Evolutionary conservation across 352 stramenopile genomes (phyloP), one percentile per base, ranked within the genome.

Genomic region (Pythium monospermum): DNA sequence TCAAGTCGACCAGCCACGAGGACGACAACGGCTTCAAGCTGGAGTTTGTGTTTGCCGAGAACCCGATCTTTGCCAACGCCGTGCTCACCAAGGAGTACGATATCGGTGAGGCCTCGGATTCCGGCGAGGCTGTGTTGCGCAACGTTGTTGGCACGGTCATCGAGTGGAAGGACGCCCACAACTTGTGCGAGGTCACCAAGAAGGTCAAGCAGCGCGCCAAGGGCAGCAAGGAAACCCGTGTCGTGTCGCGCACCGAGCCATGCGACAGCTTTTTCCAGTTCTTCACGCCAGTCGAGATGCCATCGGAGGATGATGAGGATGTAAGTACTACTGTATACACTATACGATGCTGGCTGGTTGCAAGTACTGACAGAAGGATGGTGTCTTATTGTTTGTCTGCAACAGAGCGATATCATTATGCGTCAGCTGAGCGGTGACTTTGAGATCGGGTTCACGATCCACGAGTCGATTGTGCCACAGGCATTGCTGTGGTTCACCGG

Each of bases 181-280:
- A 87, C 68, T 62, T 93, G 28, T 90, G 77, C 59, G 78, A 93
- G 61, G 75, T 87, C 22, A 87, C 75, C 35, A 91, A 91, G 66
- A 93, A 93, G 69, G 80, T 93, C 42, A 93, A 91, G 67, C 83
- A 93, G 64, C 79, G 80, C 50, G 69, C 83, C 36, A 91, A 91
- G 74, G 80, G 76, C 39, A 77, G 70, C 47, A 86, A 85, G 66
- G 75, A 85, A 44, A 85, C 79, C 19, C 83, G 83, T 52, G 76
- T 93, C 12, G 66, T 93, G 18, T 87, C 58, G 59, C 79, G 80
- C 59, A 86, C 80, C 5, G 83, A 93, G 61, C 73, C 79, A 16
- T 91, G 80, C 64, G 83, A 93, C 36, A 90, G 77, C 59, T 93
- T 93, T 56, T 93, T 93, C 64, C 79, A 90, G 65, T 87, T 93